Evolutionary conservation across 805 yeast genomes (phyloP).

Genomic region (Ascoidea asiatica): DNA sequence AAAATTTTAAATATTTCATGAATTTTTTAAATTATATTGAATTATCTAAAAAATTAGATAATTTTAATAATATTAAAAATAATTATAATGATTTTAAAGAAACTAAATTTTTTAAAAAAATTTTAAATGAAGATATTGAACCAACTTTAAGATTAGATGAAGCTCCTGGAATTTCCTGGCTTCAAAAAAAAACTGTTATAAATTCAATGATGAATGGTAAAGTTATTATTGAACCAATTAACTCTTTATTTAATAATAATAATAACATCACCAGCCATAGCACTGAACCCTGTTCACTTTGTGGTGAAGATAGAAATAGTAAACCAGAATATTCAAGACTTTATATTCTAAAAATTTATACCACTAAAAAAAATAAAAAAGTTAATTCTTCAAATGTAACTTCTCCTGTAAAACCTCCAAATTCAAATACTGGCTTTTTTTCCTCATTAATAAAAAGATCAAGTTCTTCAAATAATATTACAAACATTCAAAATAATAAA

Average conservation of each 20-base stretch:
- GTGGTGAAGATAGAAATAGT: constrained; percentile 68
- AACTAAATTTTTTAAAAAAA: constrained; percentile 45
- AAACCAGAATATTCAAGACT: constrained; percentile 66
- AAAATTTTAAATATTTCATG: constrained; percentile 23
- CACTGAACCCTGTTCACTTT: constrained; percentile 62
- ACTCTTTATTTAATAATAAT: constrained; percentile 13
- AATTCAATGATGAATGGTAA: constrained; percentile 63
- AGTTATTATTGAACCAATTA: constrained; percentile 72
- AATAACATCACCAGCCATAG: constrained; percentile 18
- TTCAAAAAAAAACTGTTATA: constrained; percentile 48
- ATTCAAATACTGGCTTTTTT: neutral
- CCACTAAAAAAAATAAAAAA: constrained; percentile 19
- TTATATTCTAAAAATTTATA: constrained; percentile 45
- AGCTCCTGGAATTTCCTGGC: constrained; percentile 53
- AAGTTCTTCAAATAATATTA: neutral
- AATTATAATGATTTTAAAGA: constrained; percentile 17
- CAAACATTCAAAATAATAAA: neutral
- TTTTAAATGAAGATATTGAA: constrained; percentile 70
- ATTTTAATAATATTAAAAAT: neutral
- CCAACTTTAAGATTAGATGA: constrained; percentile 51
- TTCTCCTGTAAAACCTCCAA: constrained; percentile 2
- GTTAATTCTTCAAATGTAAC: constrained; percentile 13
- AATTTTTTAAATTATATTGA: constrained; percentile 18
- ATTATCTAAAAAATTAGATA: neutral
- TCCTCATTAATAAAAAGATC: neutral